Evolutionary conservation across 1,139 yeast genomes (phyloP), one percentile per base, ranked within the genome.

Genomic region (Zygosaccharomyces pseudobailii): DNA sequence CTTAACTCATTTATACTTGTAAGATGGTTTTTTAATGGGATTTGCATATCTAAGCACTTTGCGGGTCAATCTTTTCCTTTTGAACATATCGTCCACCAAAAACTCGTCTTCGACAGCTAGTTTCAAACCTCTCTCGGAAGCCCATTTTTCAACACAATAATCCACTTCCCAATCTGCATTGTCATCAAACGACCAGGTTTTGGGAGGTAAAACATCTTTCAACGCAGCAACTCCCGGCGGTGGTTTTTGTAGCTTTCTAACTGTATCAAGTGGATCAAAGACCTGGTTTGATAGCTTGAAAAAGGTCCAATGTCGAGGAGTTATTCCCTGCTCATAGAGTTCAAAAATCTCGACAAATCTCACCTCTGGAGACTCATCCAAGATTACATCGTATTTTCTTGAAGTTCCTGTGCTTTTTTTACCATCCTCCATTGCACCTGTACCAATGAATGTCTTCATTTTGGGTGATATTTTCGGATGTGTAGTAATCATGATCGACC

Each of bases 291-390:
- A 73, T 55, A 67, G 79, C 13, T 73, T 62, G 60, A 74, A 74
- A n/a, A 76, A 73, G 23, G 71, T 72, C 87, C 94, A 89, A 35
- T 74, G 71, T 4, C 75, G 69, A 3, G 81, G 79, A 3, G 85
- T 75, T 13, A 81, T 71, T 32, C 84, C 84, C 56, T 76, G 84
- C 45, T 75, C 73, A 61, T 87, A 86, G 25, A 89, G 72, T 64
- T 88, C 96, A 62, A 74, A 89, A 0, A 89, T 71, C 59, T 88
- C 95, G 6, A 87, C 90, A 10, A 73, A 65, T 45, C 75, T 70
- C 0, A 75, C 71, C 42, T 82, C 83, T 0, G 87, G 84, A 0
- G 76, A 67, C 50, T 84, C 92, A 60, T 87, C 95, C 27, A 87
- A 72, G 10, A 85, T 73, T 30, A 83, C 74, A 49, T 78, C 81